These are phyloP conservation scores for Catharanthus roseus DNA, from an alignment of 257 asterid genomes.

Conservation along the genomic window DNA sequence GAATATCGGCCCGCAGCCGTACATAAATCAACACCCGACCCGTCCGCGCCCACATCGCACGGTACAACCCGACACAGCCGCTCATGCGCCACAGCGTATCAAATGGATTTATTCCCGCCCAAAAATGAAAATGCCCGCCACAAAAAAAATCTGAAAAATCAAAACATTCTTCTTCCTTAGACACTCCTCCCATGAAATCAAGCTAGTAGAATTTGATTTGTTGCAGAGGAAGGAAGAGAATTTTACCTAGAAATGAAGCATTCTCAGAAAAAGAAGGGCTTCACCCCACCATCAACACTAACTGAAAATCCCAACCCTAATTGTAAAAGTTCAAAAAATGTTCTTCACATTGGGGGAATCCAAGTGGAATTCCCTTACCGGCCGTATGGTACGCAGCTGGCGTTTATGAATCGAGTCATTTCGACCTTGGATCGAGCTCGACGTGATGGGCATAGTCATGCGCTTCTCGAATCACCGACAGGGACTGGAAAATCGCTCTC, in stretches of 20 bases:
- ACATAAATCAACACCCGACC: background rate
- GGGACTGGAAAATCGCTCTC: constrained; percentile 96
- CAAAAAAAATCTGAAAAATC: too few relatives aligned
- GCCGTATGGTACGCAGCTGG: constrained; percentile 92
- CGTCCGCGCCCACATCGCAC: too few relatives aligned
- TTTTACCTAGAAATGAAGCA: too few relatives aligned
- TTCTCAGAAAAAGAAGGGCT: background rate
- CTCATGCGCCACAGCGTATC: background rate
- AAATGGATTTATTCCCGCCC: constrained; percentile 5
- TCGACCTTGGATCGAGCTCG: constrained; percentile 70
- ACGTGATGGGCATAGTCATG: constrained; percentile 73
- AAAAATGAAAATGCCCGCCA: too few relatives aligned
- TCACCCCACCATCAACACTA: constrained; percentile 12
- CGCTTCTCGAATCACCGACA: constrained; percentile 94
- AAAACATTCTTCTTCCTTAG: background rate
- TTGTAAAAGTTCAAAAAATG: constrained; percentile 21
- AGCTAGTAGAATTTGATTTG: background rate
- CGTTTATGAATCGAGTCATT: constrained; percentile 82
- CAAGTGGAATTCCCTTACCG: constrained; percentile 86
- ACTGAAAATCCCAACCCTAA: constrained; percentile 15
- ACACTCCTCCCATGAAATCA: background rate
- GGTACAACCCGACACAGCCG: background rate
- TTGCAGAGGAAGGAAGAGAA: too few relatives aligned
- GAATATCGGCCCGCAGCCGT: background rate
- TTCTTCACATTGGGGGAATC: constrained; percentile 68